These are phyloP conservation scores for Pestalotiopsis sp. DNA, from an alignment of 2,329 filamentous ascomycete genomes.

Conservation along the genomic window DNA sequence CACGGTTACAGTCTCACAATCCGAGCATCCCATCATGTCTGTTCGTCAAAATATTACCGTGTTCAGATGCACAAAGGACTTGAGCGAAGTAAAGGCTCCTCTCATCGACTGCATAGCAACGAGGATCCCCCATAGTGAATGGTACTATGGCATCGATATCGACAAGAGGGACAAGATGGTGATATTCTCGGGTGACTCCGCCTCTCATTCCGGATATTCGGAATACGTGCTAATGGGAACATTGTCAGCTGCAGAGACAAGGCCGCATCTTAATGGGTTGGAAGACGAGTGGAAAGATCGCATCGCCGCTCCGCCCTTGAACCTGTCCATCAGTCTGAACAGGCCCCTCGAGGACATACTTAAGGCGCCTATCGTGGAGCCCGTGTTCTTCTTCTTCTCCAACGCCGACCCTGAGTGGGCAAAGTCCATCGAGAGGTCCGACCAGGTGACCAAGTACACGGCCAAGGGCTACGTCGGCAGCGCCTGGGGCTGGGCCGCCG, in stretches of 20 bases:
- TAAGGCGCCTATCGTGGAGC: background rate
- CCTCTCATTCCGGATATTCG: too few relatives aligned
- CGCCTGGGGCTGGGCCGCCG: background rate
- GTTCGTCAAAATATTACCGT: background rate
- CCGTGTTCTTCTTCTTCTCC: background rate
- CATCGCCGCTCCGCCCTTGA: background rate
- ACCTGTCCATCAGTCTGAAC: background rate
- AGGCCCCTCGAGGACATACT: background rate
- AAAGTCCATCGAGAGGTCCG: background rate
- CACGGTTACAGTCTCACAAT: background rate
- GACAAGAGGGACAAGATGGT: background rate
- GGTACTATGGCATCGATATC: background rate
- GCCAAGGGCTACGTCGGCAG: background rate
- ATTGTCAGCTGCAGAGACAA: background rate
- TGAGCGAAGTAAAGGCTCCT: background rate
- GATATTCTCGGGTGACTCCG: background rate
- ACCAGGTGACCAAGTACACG: background rate
- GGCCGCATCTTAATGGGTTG: background rate
- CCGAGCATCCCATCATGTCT: background rate
- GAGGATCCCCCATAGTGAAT: background rate
- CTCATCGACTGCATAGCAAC: background rate
- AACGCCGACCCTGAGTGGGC: background rate
- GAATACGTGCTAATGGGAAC: background rate
- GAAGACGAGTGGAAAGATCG: background rate
- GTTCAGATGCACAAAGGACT: background rate